phyloP scores from a whole-genome alignment of 495 filamentous ascomycete genomes.

The Penicillium maclennaniae region DNA sequence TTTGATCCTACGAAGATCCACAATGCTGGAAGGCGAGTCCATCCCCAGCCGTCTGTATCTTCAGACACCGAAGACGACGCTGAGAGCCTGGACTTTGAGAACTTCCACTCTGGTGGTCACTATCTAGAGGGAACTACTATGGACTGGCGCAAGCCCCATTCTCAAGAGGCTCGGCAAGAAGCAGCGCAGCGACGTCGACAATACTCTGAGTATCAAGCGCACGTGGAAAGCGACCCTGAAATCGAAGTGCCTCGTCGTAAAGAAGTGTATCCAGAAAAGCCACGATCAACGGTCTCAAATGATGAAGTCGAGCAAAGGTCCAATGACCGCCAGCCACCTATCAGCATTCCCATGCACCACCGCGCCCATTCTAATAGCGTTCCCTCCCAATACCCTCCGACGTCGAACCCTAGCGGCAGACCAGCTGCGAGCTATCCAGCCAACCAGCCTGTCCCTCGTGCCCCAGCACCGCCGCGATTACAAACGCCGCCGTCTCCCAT shows the following conservation, averaged over 20 bases:
- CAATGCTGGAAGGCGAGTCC: constrained; percentile 3
- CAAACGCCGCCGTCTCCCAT: constrained; percentile 1
- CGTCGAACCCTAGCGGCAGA: constrained; percentile 1
- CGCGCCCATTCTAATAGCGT: constrained; percentile 13
- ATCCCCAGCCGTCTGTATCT: constrained; percentile 16
- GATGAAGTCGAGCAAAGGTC: constrained; percentile 24
- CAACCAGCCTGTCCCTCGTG: constrained; percentile 6
- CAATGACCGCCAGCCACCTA: constrained; percentile 12
- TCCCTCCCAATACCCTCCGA: constrained; percentile 14
- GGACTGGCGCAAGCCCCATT: constrained; percentile 34
- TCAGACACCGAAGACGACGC: constrained; percentile 27
- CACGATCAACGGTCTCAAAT: constrained; percentile 10
- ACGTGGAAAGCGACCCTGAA: constrained; percentile 40
- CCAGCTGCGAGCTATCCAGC: constrained; percentile 12
- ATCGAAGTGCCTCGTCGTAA: constrained; percentile 13
- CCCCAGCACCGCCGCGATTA: constrained; percentile 2
- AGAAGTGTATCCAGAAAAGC: neutral
- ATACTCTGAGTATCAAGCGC: constrained; percentile 35
- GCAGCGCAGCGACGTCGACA: constrained; percentile 22
- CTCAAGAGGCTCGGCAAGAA: constrained; percentile 26
- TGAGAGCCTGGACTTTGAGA: constrained; percentile 27
- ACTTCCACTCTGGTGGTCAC: constrained; percentile 25
- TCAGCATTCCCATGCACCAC: constrained; percentile 7
- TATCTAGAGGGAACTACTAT: constrained; percentile 35
- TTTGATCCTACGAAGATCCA: constrained; percentile 6